Base-by-base conservation (phyloP, 345 rosid species). In the Brassica juncea region DNA sequence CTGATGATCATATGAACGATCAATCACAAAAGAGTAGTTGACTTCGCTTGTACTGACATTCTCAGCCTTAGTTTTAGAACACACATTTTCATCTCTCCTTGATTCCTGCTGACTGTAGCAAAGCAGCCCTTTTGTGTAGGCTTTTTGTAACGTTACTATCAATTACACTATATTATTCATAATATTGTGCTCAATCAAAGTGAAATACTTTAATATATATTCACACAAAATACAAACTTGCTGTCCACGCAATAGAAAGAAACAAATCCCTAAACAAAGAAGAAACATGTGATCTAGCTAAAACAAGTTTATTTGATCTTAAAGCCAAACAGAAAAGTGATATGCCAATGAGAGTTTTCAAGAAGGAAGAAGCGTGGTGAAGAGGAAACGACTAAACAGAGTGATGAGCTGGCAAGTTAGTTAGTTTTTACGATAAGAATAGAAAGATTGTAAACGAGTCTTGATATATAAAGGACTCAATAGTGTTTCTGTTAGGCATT, bases 171-270 rank as follows among this genome's bases (percentile, higher is more conserved):
- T 42, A 42, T 57, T 23, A 15, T 42, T 42, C 49, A 42, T 42
- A 34, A 34, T 34, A 34, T 34, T 34, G 6, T 34, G 7, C 37
- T 34, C 37, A 34, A 6, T 34, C 6, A 5, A 34, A 34, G 37
- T 34, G 37, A 61, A 59, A 34, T 5, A 69, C 63, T 52, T 25
- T 74, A 6, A 60, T 11, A 74, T 79, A 80, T 80, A 80, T 74
- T 32, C 37, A 32, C 47, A 8, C 47, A 47, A 47, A 47, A 5
- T 47, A 47, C 12, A 4, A 47, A 47, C 54, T 11, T 11, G 16
- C 1, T 47, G 54, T 3, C 15, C 16, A 47, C 0, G 54, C 16
- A 47, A 47, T 47, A 47, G 54, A 47, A 12, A 12, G n/a, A 47
- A 47, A 47, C 54, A 47, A 47, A 61, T 11, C 60, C 27, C 60